Evolutionary conservation across 805 yeast genomes (phyloP).

Genomic region (Ogataea parapolymorpha): DNA sequence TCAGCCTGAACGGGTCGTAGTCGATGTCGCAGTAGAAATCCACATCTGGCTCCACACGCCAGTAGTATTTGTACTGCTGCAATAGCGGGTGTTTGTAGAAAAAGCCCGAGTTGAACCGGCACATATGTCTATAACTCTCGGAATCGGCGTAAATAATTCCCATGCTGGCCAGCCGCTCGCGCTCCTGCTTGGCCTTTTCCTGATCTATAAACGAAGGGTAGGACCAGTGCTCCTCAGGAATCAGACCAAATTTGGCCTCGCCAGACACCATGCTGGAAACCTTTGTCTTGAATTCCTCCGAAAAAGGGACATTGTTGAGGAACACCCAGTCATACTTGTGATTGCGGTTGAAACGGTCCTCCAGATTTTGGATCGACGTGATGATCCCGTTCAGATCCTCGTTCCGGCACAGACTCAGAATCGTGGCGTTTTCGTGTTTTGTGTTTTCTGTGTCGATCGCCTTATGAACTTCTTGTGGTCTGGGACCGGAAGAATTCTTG

Average conservation of each 20-base stretch:
- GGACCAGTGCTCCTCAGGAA: conserved; percentile 82
- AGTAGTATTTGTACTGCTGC: conserved; percentile 60
- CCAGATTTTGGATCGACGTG: conserved; percentile 63
- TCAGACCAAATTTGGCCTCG: conserved; percentile 62
- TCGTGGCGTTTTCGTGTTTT: conserved; percentile 44
- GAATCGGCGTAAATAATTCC: conserved; percentile 39
- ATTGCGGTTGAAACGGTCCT: conserved; percentile 73
- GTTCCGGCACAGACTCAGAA: conserved; percentile 68
- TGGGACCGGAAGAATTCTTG: background rate
- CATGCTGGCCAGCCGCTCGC: conserved; percentile 50
- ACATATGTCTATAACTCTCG: conserved; percentile 46
- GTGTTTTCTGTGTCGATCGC: background rate
- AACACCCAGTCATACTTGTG: conserved; percentile 92
- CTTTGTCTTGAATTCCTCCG: conserved; percentile 60
- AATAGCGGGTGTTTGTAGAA: conserved; percentile 61
- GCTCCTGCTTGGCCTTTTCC: conserved; percentile 60
- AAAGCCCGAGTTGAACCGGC: conserved; percentile 44
- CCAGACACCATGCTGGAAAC: conserved; percentile 61
- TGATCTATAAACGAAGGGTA: conserved; percentile 79
- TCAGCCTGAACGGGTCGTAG: conserved; percentile 57
- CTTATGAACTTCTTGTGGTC: background rate
- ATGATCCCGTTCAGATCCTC: conserved; percentile 56
- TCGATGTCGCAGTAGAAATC: conserved; percentile 57
- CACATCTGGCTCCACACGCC: conserved; percentile 77
- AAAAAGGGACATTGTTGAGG: conserved; percentile 75